These are phyloP conservation scores for Penicillium silybi DNA, from an alignment of 495 filamentous ascomycete species.

Conservation along the genomic window DNA sequence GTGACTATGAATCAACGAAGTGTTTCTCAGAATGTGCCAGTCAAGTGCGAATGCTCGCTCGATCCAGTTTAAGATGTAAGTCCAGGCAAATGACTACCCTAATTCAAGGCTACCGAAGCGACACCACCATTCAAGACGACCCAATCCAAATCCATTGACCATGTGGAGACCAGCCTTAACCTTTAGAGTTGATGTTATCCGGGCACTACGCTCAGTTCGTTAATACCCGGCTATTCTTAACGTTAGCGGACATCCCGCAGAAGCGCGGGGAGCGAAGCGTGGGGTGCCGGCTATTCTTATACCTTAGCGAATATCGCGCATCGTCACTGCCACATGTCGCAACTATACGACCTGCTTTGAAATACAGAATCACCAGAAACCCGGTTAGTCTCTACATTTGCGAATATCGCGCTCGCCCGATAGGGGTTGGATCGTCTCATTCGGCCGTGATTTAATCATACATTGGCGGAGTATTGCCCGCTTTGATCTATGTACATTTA, in stretches of 20 bases:
- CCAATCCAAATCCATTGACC: neutral
- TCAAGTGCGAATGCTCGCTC: neutral
- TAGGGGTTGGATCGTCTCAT: neutral
- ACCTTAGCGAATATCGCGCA: conserved; percentile 19
- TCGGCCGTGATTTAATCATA: neutral
- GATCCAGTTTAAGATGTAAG: too few species aligned
- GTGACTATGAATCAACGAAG: neutral
- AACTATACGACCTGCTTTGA: neutral
- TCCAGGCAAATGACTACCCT: neutral
- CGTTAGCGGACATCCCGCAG: conserved; percentile 14
- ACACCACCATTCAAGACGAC: neutral
- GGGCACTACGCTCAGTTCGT: neutral
- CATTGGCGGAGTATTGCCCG: neutral
- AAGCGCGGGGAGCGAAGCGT: conserved; percentile 2
- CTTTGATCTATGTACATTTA: neutral
- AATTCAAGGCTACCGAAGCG: neutral
- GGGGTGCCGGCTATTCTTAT: conserved; percentile 20
- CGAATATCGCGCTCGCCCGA: neutral
- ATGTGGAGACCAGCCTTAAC: neutral
- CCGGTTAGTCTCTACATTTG: neutral
- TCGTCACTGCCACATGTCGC: neutral
- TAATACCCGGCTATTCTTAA: conserved; percentile 22
- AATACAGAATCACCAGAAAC: neutral
- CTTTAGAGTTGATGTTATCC: neutral
- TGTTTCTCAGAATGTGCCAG: neutral